Percentiles rank a stretch among this genome's conserved stretches.
Conservation (phyloP, 768 basidiomycete species). For the Phanerochaete sordida region DNA sequence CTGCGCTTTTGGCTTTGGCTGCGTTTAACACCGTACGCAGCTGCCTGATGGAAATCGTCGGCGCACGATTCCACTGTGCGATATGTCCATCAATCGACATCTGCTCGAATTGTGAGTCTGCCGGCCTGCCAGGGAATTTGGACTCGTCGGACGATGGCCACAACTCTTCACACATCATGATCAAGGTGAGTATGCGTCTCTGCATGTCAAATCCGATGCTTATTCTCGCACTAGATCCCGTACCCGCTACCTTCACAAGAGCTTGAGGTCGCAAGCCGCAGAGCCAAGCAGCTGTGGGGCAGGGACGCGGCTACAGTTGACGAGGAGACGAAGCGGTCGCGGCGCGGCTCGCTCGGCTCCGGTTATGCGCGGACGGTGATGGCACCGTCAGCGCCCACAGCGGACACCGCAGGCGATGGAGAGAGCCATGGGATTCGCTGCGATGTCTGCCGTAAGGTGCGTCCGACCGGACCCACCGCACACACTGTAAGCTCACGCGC, state of each 20-base stretch:
- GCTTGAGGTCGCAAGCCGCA: constrained; percentile 70
- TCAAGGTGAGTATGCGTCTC: constrained; percentile 59
- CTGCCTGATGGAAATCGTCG: constrained; percentile 86
- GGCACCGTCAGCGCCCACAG: neutral
- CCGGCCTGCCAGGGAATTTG: constrained; percentile 79
- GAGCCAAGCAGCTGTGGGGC: constrained; percentile 75
- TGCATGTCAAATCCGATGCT: neutral
- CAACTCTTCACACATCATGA: constrained; percentile 85
- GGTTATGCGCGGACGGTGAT: constrained; percentile 68
- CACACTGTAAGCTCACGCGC: neutral
- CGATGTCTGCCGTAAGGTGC: constrained; percentile 56
- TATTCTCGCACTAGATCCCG: constrained; percentile 70
- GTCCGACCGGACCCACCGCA: constrained; percentile 13
- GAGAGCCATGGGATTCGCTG: constrained; percentile 61
- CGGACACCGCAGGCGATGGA: constrained; percentile 12
- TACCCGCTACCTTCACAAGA: constrained; percentile 73
- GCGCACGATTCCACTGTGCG: constrained; percentile 90
- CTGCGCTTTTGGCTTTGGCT: neutral
- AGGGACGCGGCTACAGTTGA: constrained; percentile 63
- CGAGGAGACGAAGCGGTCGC: constrained; percentile 35
- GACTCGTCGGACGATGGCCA: constrained; percentile 77
- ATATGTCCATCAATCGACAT: constrained; percentile 84
- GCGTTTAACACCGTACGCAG: constrained; percentile 24
- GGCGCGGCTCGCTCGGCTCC: constrained; percentile 57
- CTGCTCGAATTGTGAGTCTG: constrained; percentile 84